Percentiles rank a stretch among this genome's conserved stretches.
Conservation (phyloP, 2,329 filamentous ascomycete species). For the Talaromyces amestolkiae region DNA sequence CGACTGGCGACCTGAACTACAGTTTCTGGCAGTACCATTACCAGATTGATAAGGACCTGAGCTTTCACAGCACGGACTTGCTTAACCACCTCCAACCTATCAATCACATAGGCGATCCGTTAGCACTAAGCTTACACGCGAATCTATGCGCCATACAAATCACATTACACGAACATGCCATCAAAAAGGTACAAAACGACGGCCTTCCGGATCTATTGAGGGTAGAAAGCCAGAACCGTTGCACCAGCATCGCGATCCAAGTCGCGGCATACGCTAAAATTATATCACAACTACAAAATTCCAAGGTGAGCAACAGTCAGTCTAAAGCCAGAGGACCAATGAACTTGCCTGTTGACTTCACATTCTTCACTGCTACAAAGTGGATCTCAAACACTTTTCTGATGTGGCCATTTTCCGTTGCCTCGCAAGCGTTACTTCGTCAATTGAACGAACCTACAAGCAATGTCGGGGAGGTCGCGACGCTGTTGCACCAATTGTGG, state of each 20-base stretch:
- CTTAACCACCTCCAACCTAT: not conserved
- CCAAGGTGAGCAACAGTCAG: not conserved
- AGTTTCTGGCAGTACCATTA: conserved; percentile 9
- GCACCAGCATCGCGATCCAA: not conserved
- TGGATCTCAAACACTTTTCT: conserved; percentile 2
- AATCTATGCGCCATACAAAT: conserved; percentile 6
- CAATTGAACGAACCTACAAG: conserved; percentile 1
- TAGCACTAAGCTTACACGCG: not conserved
- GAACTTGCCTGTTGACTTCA: not conserved
- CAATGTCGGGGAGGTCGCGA: not conserved
- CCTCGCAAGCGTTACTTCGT: conserved; percentile 4
- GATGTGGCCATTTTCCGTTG: conserved; percentile 2
- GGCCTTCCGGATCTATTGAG: not conserved
- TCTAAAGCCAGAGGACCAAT: not conserved
- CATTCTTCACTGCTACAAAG: not conserved
- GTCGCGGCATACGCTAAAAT: conserved; percentile 1
- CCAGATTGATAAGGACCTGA: conserved; percentile 1
- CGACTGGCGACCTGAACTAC: not conserved
- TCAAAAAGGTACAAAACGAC: not conserved
- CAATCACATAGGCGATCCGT: not conserved
- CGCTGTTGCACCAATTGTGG: not conserved
- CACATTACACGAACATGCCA: not conserved
- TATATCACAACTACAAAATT: not conserved
- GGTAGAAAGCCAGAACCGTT: not conserved
- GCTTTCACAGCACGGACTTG: not conserved